These are phyloP conservation scores for Calocybe gangraenosa DNA, from an alignment of 768 basidiomycete species.

Conservation along the genomic window DNA sequence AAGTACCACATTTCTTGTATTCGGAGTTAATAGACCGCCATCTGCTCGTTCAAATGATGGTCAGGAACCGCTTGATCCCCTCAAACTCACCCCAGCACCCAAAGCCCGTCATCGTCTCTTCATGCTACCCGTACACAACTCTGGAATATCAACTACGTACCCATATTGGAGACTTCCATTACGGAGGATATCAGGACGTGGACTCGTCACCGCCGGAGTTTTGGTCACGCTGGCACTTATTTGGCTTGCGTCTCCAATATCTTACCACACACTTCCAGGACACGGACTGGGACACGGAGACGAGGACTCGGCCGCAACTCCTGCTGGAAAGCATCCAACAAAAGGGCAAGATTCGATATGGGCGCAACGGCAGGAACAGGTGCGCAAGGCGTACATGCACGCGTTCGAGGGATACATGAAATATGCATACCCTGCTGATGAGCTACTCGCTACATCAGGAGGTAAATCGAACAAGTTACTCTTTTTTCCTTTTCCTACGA, in stretches of 20 bases:
- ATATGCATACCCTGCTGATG: slow-evolving; percentile 50
- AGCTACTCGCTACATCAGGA: slow-evolving; percentile 44
- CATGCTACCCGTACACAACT: background rate
- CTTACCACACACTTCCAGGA: background rate
- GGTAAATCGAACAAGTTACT: slow-evolving; percentile 46
- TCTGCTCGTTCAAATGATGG: no score
- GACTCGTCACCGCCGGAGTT: background rate
- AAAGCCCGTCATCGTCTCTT: no score
- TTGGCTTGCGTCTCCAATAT: background rate
- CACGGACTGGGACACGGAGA: background rate
- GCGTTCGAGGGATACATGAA: slow-evolving; percentile 50
- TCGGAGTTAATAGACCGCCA: no score
- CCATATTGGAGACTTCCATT: background rate
- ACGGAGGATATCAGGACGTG: background rate
- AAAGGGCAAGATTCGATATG: slow-evolving; percentile 21
- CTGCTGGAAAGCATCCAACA: no score
- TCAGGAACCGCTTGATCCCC: no score
- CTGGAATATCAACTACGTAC: background rate
- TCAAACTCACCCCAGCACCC: no score
- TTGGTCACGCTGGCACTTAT: background rate
- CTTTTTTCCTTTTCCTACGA: background rate
- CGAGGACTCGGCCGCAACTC: no score
- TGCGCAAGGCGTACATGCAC: slow-evolving; percentile 51
- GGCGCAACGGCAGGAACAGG: slow-evolving; percentile 39
- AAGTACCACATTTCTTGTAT: no score